A percentile compares a stretch with the other conserved stretches of the same genome.
These are phyloP conservation scores for Metschnikowia koreensis DNA, from an alignment of 805 yeast species.

Conservation along the genomic window DNA sequence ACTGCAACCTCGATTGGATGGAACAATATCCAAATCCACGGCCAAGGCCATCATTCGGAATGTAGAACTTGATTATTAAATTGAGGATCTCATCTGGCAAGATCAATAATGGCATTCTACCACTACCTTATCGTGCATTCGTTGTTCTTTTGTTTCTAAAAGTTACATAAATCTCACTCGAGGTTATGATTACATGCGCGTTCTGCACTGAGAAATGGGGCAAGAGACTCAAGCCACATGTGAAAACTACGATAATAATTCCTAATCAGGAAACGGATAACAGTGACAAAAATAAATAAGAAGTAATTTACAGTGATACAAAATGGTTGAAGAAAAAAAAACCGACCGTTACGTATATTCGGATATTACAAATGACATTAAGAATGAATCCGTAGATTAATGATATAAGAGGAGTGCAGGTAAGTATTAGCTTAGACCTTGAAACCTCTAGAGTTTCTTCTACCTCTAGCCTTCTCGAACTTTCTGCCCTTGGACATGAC, in stretches of 20 bases:
- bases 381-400: conserved; percentile 7
- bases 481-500: conserved; percentile 97
- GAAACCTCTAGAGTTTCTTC: conserved; percentile 99
- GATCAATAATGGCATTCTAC: conserved; percentile 5
- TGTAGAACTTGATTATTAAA: background rate
- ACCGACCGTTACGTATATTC: conserved; percentile 8
- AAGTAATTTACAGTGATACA: background rate
- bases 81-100: conserved; percentile 8
- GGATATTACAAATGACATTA: conserved; percentile 9
- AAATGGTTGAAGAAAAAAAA: background rate
- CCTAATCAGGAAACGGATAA: too few species aligned
- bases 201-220: too few species aligned
- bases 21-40: background rate
- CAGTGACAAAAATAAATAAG: too few species aligned
- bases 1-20: background rate
- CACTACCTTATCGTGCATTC: background rate
- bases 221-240: too few species aligned
- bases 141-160: background rate
- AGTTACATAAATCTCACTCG: too few species aligned
- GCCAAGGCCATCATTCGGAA: background rate
- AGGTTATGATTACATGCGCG: too few species aligned
- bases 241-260: too few species aligned
- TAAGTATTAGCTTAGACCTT: conserved; percentile 71
- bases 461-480: conserved; percentile 99
- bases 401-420: conserved; percentile 4